Base-by-base conservation (phyloP, 2,329 filamentous ascomycete genomes). In the Verticillium nubilum region DNA sequence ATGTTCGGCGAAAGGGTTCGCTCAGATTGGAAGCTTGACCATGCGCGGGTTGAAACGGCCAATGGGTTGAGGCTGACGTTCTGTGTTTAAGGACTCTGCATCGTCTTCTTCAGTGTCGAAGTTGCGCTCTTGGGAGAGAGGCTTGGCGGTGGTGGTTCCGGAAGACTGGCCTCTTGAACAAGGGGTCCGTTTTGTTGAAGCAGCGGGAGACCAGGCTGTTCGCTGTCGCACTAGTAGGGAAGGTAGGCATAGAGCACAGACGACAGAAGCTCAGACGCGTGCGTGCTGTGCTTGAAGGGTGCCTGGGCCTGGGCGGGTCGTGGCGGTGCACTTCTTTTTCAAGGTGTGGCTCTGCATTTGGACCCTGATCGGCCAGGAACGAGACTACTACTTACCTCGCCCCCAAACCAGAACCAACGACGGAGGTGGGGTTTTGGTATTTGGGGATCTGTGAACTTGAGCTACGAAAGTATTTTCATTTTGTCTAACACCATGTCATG, bases 1-100 rank as follows among this genome's bases (percentile, higher is more conserved):
- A 37, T 60, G 64, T 59, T 60, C 56, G 58, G 59, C 61, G 57
- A 27, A 59, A 53, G 61, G 59, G 52, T 27, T 29, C 25, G 25
- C 26, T 28, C 52, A 53, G 26, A 4, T 10, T 23, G 19, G 55
- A 59, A 57, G 54, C 19, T 50, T 23, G 42, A 23, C 42, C 42
- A 50, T 50, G 42, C 42, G 42, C 42, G 6, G 42, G 42, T 50
- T 7, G 42, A 50, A 3, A 19, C 25, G 29, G 19, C 19, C 42
- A 23, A 50, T 50, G 42, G 42, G 19, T 50, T 7, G 19, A 50
- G 19, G 25, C n/a, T 23, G 9, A 19, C 25, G 19, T 50, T 7
- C 4, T 4, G 42, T 23, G 19, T 19, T 23, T 23, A 50, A 19
- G 19, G 10, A 19, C 17, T 50, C n/a, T 50, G 42, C 42, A 50